Evolutionary conservation across 495 filamentous ascomycete species (phyloP), one percentile per base, ranked within the genome.

Genomic region (Neurospora intermedia): DNA sequence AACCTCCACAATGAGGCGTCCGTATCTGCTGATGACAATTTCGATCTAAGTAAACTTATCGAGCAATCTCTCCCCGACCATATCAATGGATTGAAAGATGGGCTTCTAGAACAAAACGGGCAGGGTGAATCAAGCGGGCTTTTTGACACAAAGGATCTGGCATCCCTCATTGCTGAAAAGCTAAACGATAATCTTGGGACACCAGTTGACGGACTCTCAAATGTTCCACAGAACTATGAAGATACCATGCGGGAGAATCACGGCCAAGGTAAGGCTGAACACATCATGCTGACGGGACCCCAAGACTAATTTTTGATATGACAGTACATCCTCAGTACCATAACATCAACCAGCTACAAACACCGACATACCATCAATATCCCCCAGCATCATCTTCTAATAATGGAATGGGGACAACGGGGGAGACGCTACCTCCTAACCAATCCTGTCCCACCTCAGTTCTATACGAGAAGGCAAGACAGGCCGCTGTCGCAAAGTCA

Each of bases 401-500:
- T 31, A 15, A 42, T n/a, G 18, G 71, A 8, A 20, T 70, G n/a
- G 73, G 70, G 16, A 35, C 76, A 15, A 35, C 27, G 15, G 75
- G 70, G 3, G 75, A 78, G 10, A n/a, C 72, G 69, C 43, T 89
- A 81, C 77, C 91, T 82, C 91, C 87, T 70, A 91, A 86, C 80
- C 93, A 96, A 78, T 90, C 89, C 8, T 90, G 91, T 69, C 90
- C 93, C 1, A 95, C 92, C 1, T 88, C 91, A 45, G 89, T 92
- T 1, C 84, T 96, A 0, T 96, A 96, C 75, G 92, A 96, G 77
- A 89, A 89, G 45, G 93, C 93, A 40, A 90, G 94, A 10, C 89
- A 91, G 80, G 93, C 92, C 0, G 93, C 93, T 11, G 91, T 92
- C 4, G 88, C 92, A 11, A 95, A 95, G 80, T 88, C 91, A 2